Conservation (phyloP, 495 filamentous ascomycete species). For the Tirmania nivea region DNA sequence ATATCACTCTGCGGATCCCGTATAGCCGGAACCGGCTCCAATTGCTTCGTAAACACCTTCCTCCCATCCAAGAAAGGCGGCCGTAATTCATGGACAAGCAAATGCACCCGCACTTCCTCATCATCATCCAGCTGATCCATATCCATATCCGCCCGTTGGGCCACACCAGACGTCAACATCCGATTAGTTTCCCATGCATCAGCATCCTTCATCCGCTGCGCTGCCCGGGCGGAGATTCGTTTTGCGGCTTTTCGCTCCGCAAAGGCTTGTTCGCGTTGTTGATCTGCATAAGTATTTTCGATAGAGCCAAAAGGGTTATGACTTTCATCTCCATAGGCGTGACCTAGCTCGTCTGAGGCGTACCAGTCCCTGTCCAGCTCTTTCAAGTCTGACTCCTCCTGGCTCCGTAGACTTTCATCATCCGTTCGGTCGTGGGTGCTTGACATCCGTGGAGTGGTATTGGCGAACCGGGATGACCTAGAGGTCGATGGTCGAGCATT, state of each 20-base stretch:
- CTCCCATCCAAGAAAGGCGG: conserved; percentile 91
- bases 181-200: conserved; percentile 98
- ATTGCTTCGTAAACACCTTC: conserved; percentile 89
- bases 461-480: conserved; percentile 8
- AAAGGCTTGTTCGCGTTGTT: conserved; percentile 47
- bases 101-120: conserved; percentile 71
- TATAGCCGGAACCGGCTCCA: conserved; percentile 86
- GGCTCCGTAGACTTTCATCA: conserved; percentile 4
- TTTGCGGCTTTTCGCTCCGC: conserved; percentile 52
- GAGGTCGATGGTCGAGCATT: conserved; percentile 17
- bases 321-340: conserved; percentile 58
- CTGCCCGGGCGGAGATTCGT: conserved; percentile 43
- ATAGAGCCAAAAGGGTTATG: conserved; percentile 36
- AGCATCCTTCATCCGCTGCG: conserved; percentile 76
- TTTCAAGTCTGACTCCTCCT: conserved; percentile 25
- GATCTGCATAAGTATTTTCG: conserved; percentile 38
- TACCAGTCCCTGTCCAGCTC: conserved; percentile 86
- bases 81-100: conserved; percentile 81
- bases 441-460: conserved; percentile 16
- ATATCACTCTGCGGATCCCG: conserved; percentile 93
- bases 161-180: conserved; percentile 91
- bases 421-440: conserved; percentile 11
- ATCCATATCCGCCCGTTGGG: conserved; percentile 63
- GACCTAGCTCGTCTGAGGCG: conserved; percentile 51
- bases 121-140: conserved; percentile 76